Percentiles rank a stretch among this genome's conserved stretches.
phyloP scores from a whole-genome alignment of 23 red algal species.

The Gracilaria domingensis region DNA sequence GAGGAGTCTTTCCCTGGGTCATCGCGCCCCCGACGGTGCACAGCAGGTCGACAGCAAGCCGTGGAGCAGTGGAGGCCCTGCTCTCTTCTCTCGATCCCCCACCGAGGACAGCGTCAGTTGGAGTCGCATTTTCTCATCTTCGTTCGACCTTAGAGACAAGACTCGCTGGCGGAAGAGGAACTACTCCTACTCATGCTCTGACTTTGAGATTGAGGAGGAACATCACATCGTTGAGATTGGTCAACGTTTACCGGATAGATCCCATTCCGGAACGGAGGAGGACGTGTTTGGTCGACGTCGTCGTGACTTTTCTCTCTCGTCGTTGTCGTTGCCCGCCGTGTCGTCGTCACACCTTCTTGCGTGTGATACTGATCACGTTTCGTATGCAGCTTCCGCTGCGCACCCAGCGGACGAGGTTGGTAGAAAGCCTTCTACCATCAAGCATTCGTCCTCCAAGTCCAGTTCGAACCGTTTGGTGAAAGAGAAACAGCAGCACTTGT shows the following conservation, averaged over 20 bases:
- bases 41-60: neutral
- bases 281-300: slow-evolving; percentile 68
- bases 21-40: neutral
- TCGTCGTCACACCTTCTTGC: slow-evolving; percentile 15
- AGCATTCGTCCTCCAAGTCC: neutral
- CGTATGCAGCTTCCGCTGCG: neutral
- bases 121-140: slow-evolving; percentile 23
- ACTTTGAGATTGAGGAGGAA: slow-evolving; percentile 50
- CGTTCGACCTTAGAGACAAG: slow-evolving; percentile 16
- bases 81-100: slow-evolving; percentile 33
- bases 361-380: neutral
- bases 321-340: neutral
- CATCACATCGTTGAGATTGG: slow-evolving; percentile 57
- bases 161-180: slow-evolving; percentile 48
- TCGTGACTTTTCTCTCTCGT: slow-evolving; percentile 42
- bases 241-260: slow-evolving; percentile 56
- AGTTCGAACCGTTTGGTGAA: neutral
- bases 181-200: slow-evolving; percentile 43
- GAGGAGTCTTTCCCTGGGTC: slow-evolving; percentile 34
- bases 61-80: slow-evolving; percentile 47
- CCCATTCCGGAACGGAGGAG: slow-evolving; percentile 9
- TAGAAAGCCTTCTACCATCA: neutral
- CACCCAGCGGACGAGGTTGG: no score
- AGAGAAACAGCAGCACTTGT: neutral
- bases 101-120: slow-evolving; percentile 46